Conservation (phyloP, 2,329 filamentous ascomycete genomes). For the Macrophomina tecta region DNA sequence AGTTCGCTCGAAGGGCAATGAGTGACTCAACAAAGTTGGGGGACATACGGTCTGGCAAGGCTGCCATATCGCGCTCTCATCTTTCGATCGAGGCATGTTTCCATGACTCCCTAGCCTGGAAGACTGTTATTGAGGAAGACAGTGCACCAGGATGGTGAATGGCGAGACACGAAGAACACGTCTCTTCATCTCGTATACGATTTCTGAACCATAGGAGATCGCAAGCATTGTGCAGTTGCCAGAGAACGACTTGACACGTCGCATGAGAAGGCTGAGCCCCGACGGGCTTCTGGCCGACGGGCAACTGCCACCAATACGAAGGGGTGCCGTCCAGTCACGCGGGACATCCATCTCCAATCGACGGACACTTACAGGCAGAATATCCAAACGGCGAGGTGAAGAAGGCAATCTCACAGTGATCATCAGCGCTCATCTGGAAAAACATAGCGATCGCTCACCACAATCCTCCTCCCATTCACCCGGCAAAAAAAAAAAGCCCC, state of each 20-base stretch:
- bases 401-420: not conserved
- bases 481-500: not conserved
- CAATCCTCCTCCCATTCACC: not conserved
- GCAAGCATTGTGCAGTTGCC: too few relatives aligned
- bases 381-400: not conserved
- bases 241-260: not conserved
- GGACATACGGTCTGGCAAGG: too few relatives aligned
- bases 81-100: too few relatives aligned
- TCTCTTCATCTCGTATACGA: too few relatives aligned
- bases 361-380: not conserved
- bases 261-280: not conserved
- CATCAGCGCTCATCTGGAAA: not conserved
- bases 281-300: not conserved
- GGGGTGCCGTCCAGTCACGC: not conserved
- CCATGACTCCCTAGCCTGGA: too few relatives aligned
- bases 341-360: not conserved
- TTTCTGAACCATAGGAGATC: too few relatives aligned
- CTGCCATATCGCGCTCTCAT: too few relatives aligned
- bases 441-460: not conserved
- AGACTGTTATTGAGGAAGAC: too few relatives aligned
- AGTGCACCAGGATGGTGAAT: too few relatives aligned
- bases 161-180: too few relatives aligned
- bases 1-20: not conserved
- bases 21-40: not conserved
- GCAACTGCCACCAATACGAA: not conserved